A percentile compares a stretch with the other conserved stretches of the same genome.
Evolutionary conservation across 441 rosid species (phyloP).

Genomic region (Caryocar brasiliense): DNA sequence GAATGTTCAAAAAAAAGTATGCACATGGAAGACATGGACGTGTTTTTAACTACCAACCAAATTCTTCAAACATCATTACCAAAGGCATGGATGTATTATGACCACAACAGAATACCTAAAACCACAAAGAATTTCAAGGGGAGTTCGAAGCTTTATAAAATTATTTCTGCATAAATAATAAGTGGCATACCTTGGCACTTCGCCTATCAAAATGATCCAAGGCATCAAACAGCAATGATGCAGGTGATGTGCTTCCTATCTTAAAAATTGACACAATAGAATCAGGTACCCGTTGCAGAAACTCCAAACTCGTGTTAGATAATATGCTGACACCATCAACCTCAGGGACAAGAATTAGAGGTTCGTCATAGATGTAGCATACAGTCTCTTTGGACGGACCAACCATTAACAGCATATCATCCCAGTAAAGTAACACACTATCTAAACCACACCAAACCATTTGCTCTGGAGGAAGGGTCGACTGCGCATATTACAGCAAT

Average conservation of each 20-base stretch:
- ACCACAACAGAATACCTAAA: too few species aligned
- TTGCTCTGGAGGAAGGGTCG: conserved; percentile 94
- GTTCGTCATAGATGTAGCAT: conserved; percentile 80
- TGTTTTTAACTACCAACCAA: too few species aligned
- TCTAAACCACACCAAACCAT: conserved; percentile 99
- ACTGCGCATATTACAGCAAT: conserved; percentile 32
- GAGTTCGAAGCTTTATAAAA: too few species aligned
- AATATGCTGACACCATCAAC: conserved; percentile 94
- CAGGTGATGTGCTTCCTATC: conserved; percentile 95
- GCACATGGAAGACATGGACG: too few species aligned
- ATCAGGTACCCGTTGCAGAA: conserved; percentile 92
- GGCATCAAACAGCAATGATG: conserved; percentile 82
- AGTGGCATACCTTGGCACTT: conserved; percentile 71
- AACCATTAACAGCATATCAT: conserved; percentile 90
- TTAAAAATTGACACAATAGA: conserved; percentile 89
- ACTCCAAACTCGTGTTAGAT: conserved; percentile 78
- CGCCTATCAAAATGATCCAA: conserved; percentile 94
- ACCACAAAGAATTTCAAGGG: too few species aligned
- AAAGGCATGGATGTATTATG: too few species aligned
- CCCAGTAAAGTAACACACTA: conserved; percentile 83
- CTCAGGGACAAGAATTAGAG: conserved; percentile 79
- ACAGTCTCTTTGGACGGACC: conserved; percentile 87
- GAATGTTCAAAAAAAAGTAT: too few species aligned
- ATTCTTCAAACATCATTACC: too few species aligned
- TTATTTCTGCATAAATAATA: conserved; percentile 1